A percentile compares a stretch with the other conserved stretches of the same genome.
phyloP scores from a whole-genome alignment of 2,329 filamentous ascomycete species.

The Cordyceps javanica region DNA sequence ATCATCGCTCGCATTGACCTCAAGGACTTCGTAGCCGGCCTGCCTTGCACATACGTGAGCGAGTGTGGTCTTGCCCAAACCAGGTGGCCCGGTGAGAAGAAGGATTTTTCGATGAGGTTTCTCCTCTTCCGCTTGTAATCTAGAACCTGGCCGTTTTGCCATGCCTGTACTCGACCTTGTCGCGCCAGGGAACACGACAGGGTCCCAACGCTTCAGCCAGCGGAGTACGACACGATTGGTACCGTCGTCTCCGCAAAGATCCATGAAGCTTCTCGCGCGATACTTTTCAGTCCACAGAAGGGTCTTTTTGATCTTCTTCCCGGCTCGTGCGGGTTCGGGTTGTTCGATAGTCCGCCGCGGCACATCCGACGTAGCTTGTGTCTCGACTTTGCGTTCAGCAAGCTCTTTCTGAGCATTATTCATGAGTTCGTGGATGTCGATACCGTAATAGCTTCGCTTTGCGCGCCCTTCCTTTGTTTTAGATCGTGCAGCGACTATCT shows the following conservation, averaged over 20 bases:
- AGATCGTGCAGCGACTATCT: slow-evolving; percentile 62
- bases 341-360: slow-evolving; percentile 39
- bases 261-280: slow-evolving; percentile 82
- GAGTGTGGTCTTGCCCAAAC: slow-evolving; percentile 90
- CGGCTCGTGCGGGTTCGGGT: slow-evolving; percentile 9
- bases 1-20: slow-evolving; percentile 98
- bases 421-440: slow-evolving; percentile 81
- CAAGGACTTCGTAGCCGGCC: slow-evolving; percentile 91
- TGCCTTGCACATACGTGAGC: slow-evolving; percentile 94
- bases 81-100: slow-evolving; percentile 84
- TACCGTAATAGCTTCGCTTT: slow-evolving; percentile 77
- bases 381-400: slow-evolving; percentile 25
- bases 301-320: slow-evolving; percentile 41
- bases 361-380: slow-evolving; percentile 20
- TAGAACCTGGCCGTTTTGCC: slow-evolving; percentile 35
- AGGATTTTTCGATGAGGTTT: slow-evolving; percentile 80
- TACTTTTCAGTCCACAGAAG: slow-evolving; percentile 97
- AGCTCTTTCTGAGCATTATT: slow-evolving; percentile 61
- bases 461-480: slow-evolving; percentile 61
- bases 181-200: slow-evolving; percentile 79
- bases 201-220: slow-evolving; percentile 94
- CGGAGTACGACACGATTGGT: slow-evolving; percentile 85
- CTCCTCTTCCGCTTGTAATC: slow-evolving; percentile 55
- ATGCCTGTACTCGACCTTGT: slow-evolving; percentile 50
- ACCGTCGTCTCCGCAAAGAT: slow-evolving; percentile 88